Evolutionary conservation across 257 asterid genomes (phyloP).

Genomic region (Cinchona pubescens): DNA sequence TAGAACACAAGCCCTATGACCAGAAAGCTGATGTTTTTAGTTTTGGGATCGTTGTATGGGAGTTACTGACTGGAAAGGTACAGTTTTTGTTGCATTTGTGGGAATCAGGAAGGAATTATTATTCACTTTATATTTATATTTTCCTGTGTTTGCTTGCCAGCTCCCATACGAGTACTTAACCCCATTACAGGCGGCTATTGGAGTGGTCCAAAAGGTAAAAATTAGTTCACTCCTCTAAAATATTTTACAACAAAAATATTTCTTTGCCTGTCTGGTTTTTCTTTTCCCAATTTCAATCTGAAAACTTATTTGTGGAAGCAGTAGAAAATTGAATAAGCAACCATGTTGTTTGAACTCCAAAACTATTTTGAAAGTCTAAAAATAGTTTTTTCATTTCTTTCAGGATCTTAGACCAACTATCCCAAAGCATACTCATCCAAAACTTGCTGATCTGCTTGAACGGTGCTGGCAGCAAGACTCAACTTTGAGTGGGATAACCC

Average conservation of each 20-base stretch:
- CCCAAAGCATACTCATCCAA: constrained; percentile 70
- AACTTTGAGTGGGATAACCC: constrained; percentile 65
- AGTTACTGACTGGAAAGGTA: constrained; percentile 92
- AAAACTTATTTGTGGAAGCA: neutral
- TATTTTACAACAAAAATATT: neutral
- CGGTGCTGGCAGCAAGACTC: constrained; percentile 97
- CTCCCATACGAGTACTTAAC: constrained; percentile 93
- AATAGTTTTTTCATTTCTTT: constrained; percentile 5
- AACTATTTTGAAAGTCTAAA: neutral
- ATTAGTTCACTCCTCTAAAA: constrained; percentile 3
- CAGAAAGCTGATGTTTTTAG: constrained; percentile 95
- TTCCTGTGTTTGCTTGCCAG: constrained; percentile 36
- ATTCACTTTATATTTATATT: constrained; percentile 1
- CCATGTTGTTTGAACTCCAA: neutral
- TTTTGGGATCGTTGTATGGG: constrained; percentile 93
- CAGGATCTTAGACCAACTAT: constrained; percentile 89
- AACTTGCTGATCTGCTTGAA: constrained; percentile 80
- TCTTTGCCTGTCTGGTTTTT: neutral
- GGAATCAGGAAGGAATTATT: neutral
- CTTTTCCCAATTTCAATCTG: neutral
- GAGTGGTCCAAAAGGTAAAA: constrained; percentile 92
- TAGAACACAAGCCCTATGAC: constrained; percentile 91
- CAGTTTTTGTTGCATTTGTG: constrained; percentile 10
- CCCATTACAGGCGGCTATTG: constrained; percentile 96
- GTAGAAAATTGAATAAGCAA: neutral